Conservation (phyloP, 176 grass and related monocot species). For the Alloteropsis semialata region DNA sequence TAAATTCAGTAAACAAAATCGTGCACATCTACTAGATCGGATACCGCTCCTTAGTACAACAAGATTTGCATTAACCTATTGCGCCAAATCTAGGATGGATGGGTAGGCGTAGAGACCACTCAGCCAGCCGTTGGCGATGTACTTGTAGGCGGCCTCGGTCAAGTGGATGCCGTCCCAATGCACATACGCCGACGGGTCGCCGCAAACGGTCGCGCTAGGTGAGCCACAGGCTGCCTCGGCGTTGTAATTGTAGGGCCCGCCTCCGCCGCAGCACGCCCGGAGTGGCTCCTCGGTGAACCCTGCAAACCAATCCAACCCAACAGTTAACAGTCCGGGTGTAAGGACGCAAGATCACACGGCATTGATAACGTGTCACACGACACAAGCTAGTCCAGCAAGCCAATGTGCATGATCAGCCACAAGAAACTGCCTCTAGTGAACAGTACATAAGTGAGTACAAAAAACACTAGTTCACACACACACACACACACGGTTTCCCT, state of each 20-base stretch:
- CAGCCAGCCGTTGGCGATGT: constrained; percentile 45
- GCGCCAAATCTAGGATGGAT: constrained; percentile 31
- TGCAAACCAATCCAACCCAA: background rate
- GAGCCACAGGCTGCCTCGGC: constrained; percentile 27
- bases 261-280: constrained; percentile 58
- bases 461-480: too few relatives aligned
- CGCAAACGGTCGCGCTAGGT: constrained; percentile 27
- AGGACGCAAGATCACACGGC: background rate
- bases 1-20: background rate
- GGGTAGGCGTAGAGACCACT: constrained; percentile 50
- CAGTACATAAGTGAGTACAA: too few relatives aligned
- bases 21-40: background rate
- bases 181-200: constrained; percentile 31
- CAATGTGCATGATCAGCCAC: too few relatives aligned
- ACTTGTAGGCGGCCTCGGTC: constrained; percentile 55
- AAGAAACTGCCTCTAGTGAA: too few relatives aligned
- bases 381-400: too few relatives aligned
- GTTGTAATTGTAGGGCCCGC: constrained; percentile 58
- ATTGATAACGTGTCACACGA: background rate
- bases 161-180: constrained; percentile 65
- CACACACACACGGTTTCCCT: too few relatives aligned
- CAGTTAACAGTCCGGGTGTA: background rate
- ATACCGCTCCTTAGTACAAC: too few relatives aligned
- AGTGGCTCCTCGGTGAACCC: constrained; percentile 45
- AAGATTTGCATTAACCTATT: background rate